Base-by-base conservation (phyloP, 148 eudicot genomes). In the Amaranthus cruentus region DNA sequence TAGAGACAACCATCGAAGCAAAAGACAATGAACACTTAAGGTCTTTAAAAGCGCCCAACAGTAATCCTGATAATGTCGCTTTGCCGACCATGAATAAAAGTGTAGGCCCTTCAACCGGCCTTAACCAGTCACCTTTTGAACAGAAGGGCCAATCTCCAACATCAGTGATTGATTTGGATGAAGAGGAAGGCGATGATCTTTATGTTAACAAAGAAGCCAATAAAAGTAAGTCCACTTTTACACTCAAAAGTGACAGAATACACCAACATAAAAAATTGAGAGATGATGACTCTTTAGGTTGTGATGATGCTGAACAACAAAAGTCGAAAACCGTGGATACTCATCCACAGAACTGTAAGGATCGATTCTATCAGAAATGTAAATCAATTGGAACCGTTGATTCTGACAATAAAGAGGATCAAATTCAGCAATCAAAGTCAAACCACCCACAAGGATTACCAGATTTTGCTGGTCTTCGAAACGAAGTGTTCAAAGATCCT, bases 1-100 rank as follows among this genome's bases (percentile, higher is more conserved):
- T 95, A 57, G 97, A 92, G 80, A 48, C 62, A 72, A 78, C 85
- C 44, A 56, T 85, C 65, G 99, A 91, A 84, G 84, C 78, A 68
- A 92, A 85, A 78, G 97, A 87, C n/a, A 90, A 90, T 84, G 89
- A 90, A 69, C 78, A 75, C 15, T 80, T 92, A 82, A 86, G 91
- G 79, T 80, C 57, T 58, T 60, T 84, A 61, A 94, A 86, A 84
- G 81, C 82, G 66, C 79, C 89, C 71, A 89, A 81, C 55, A 64
- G 75, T 76, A 59, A 42, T 60, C 6, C 43, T 52, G 59, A 69
- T 11, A 77, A 52, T 47, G 66, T 47, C 28, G 28, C 49, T 14
- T 44, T 11, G 66, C 73, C 67, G 46, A 74, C 66, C 62, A 68
- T 51, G 6, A 77, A 66, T 57, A 61, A 7, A 18, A 68, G 75